phyloP scores from a whole-genome alignment of 2,329 filamentous ascomycete species.

The Magnaporthiopsis rhizophila region DNA sequence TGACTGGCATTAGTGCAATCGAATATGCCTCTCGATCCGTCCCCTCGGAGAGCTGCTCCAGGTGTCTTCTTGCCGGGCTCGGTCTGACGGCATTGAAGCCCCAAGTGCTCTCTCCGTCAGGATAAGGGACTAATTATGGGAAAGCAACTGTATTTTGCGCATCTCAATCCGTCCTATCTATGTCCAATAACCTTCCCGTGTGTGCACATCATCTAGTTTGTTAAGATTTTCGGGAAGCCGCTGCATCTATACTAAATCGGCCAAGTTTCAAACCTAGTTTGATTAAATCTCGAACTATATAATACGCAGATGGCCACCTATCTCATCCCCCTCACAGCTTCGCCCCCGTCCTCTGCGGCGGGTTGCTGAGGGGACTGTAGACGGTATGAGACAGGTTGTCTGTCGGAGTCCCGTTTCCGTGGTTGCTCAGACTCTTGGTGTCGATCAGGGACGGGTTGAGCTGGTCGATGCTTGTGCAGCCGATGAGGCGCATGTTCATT shows the following conservation, averaged over 20 bases:
- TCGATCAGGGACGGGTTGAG: conserved; percentile 78
- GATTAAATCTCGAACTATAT: neutral
- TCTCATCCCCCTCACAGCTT: conserved; percentile 34
- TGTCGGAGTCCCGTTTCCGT: conserved; percentile 38
- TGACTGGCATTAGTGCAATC: neutral
- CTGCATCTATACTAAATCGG: neutral
- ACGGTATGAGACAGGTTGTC: conserved; percentile 40
- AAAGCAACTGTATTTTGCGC: neutral
- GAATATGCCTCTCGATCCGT: neutral
- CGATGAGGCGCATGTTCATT: conserved; percentile 97
- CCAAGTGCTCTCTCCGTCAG: neutral
- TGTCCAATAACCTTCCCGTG: neutral
- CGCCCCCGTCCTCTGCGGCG: conserved; percentile 39
- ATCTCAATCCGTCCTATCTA: neutral
- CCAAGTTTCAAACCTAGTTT: neutral
- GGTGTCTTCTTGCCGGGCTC: too few relatives aligned
- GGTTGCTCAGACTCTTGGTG: conserved; percentile 55
- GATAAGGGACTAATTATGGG: neutral
- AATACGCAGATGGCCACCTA: neutral
- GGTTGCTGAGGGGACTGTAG: conserved; percentile 46
- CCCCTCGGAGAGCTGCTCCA: neutral
- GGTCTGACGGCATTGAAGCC: neutral
- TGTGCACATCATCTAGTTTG: neutral
- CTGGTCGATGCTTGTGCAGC: conserved; percentile 65
- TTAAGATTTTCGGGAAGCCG: neutral